Base-by-base conservation (phyloP, 2,329 filamentous ascomycete genomes). In the Penicillium hesseltinei region DNA sequence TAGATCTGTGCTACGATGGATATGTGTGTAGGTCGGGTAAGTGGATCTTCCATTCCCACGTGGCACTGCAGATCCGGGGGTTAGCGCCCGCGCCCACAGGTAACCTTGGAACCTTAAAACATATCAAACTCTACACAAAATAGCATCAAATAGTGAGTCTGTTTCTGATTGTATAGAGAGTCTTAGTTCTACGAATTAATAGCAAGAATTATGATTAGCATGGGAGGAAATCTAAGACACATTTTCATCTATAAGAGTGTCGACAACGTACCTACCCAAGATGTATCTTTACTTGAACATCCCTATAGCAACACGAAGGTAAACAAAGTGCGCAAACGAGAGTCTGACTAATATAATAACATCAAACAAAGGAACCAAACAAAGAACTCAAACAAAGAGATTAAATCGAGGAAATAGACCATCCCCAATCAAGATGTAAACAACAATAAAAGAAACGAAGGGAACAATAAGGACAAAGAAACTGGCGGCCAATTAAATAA, bases 21-120 rank as follows among this genome's bases (percentile, higher is more conserved):
- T 21, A 25, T 23, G 3, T n/a, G 23, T 13, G 15, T 19, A 9
- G 31, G 23, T 27, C 31, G 21, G 33, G 11, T 29, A 8, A n/a
- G 35, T 48, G 44, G 43, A 47, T 48, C 25, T 25, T 10, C 10
- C 35, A 10, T n/a, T 5, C 21, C 43, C 51, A 49, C 44, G 51
- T 54, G 47, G 47, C 31, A 13, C 48, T 51, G 40, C 33, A 27
- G 33, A 56, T 56, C 54, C 5, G 38, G 47, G 46, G 40, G 5
- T 33, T 56, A 51, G 47, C 33, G 33, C 33, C 47, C 40, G 39
- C 47, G 21, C 19, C 38, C 10, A 44, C n/a, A 11, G 3, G 9
- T 48, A 46, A 52, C 23, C 35, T 51, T 51, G 9, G 19, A 56
- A 56, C 29, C 35, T 56, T 56, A 56, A 51, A 55, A 40, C 0